These are phyloP conservation scores for Auricularia cornea DNA, from an alignment of 768 basidiomycete species.

Conservation along the genomic window DNA sequence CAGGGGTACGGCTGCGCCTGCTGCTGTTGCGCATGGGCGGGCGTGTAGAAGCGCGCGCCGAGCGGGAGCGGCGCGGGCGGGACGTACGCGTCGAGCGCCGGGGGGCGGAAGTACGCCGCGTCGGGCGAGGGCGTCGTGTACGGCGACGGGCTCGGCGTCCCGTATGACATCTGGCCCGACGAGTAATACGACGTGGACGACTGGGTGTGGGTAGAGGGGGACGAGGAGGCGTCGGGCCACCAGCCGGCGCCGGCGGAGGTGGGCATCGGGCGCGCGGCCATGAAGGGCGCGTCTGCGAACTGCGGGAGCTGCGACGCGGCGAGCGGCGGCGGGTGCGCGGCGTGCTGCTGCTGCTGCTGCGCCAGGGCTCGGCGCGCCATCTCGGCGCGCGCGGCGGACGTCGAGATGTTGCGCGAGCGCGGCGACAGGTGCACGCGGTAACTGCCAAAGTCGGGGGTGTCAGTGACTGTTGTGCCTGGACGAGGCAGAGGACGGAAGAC, in stretches of 20 bases:
- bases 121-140: too few relatives aligned
- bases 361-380: constrained; percentile 34
- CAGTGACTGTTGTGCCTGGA: too few relatives aligned
- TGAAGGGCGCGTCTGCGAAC: constrained; percentile 21
- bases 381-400: constrained; percentile 46
- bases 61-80: too few relatives aligned
- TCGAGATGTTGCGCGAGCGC: constrained; percentile 60
- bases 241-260: neutral
- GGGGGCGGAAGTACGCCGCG: too few relatives aligned
- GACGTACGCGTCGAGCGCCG: too few relatives aligned
- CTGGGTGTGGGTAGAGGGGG: too few relatives aligned
- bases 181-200: too few relatives aligned
- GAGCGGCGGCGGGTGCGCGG: neutral
- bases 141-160: too few relatives aligned
- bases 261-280: neutral
- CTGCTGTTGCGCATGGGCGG: too few relatives aligned
- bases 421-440: constrained; percentile 79
- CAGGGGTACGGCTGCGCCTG: too few relatives aligned
- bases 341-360: neutral
- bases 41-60: too few relatives aligned
- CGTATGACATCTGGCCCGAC: too few relatives aligned
- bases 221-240: constrained; percentile 1
- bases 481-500: constrained; percentile 16
- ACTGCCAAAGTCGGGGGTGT: constrained; percentile 27
- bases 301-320: constrained; percentile 9